Base-by-base conservation (phyloP, 2,329 filamentous ascomycete species). In the Pseudovirgaria hyperparasitica region DNA sequence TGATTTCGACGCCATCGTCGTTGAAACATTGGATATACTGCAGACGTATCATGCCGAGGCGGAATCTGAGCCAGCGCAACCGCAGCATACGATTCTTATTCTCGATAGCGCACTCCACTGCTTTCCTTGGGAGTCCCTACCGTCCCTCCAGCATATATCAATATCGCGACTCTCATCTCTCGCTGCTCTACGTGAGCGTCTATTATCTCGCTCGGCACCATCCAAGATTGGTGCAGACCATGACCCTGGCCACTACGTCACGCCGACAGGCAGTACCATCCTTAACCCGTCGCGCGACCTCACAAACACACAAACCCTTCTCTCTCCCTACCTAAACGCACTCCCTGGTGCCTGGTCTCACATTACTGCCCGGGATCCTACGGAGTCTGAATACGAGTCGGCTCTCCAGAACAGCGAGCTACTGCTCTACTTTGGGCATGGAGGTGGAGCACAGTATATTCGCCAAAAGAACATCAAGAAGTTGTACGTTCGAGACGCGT, bases 91-190 rank as follows among this genome's bases (percentile, higher is more conserved):
- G 0, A 78, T 98, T 28, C 64, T 98, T 3, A 75, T 98, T 5
- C 65, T 98, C 5, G 90, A 98, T 55, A 94, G 93, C 53, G 70
- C 80, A 3, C 65, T 98, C 2, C 90, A 96, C 44, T 65, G 72
- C 2, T 92, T 98, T 44, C 90, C 90, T 0, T 98, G 92, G 90
- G 90, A 98, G 48, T 93, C 84, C 1, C 59, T 98, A 19, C 84
- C 86, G 0, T 94, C 84, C 47, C 70, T 98, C 46, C 69, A 82
- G 36, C 70, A 69, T 2, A 63, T 76, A 4, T 78, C 87, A 1
- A 77, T 94, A 19, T 93, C 84, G 4, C 75, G 90, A 9, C 75
- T 98, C 14, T 85, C 87, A 5, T 94, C 85, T 0, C 66, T 98
- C 20, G 77, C 77, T 16, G 84, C 78, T 37, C 67, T 98, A 7